These are phyloP conservation scores for Choiromyces venosus DNA, from an alignment of 495 filamentous ascomycete species.

Conservation along the genomic window DNA sequence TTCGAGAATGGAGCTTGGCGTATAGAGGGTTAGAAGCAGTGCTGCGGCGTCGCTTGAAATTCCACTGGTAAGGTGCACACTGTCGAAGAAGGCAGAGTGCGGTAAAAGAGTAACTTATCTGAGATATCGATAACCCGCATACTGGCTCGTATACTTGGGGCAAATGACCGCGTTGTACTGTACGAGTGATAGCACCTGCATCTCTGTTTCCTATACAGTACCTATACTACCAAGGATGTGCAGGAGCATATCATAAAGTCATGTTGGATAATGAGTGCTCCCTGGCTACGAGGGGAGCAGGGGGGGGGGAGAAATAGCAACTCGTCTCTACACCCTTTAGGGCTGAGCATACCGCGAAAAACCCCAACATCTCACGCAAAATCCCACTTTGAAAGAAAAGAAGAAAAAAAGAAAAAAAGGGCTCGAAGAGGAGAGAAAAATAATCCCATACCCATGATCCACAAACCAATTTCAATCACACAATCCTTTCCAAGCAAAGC, in stretches of 20 bases:
- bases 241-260: neutral
- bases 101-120: neutral
- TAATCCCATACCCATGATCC: neutral
- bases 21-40: neutral
- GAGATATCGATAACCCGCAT: neutral
- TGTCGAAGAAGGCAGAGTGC: neutral
- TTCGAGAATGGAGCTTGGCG: neutral
- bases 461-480: neutral
- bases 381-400: neutral
- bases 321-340: neutral
- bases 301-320: neutral
- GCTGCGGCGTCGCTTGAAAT: neutral
- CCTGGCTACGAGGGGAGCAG: neutral
- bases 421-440: neutral
- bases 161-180: neutral
- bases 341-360: neutral
- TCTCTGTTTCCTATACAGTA: neutral
- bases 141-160: neutral
- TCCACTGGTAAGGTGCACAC: neutral
- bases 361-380: neutral
- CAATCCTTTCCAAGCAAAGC: neutral
- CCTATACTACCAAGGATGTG: neutral
- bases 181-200: neutral
- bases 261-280: neutral
- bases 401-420: neutral